These are phyloP conservation scores for Xylaria sp. DNA, from an alignment of 2,329 filamentous ascomycete genomes.

Conservation along the genomic window DNA sequence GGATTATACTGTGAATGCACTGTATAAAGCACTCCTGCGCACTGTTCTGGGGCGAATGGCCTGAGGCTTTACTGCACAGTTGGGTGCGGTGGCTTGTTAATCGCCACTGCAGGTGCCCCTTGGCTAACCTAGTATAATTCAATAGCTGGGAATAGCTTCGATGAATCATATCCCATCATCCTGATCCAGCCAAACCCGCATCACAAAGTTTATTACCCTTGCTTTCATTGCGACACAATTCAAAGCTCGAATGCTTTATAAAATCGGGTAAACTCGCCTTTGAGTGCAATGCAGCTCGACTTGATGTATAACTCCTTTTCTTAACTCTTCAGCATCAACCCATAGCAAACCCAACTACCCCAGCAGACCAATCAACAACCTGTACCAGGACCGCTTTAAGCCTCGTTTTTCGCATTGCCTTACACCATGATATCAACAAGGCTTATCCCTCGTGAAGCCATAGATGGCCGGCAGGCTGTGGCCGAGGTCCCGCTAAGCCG, in stretches of 20 bases:
- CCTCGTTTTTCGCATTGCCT: neutral
- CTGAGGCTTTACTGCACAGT: too few relatives aligned
- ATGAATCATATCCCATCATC: conserved; percentile 31
- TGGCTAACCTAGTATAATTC: neutral
- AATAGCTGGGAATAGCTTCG: conserved; percentile 20
- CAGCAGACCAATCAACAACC: neutral
- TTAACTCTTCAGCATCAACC: neutral
- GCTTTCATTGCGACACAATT: neutral
- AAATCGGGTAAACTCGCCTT: neutral
- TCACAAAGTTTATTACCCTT: neutral
- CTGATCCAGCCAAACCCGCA: conserved; percentile 16
- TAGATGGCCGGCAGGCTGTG: conserved; percentile 54
- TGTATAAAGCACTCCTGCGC: too few relatives aligned
- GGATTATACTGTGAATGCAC: neutral
- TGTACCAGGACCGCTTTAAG: conserved; percentile 2
- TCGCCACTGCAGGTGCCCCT: neutral
- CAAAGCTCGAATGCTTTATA: neutral
- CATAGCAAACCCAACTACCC: neutral
- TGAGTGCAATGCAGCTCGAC: neutral
- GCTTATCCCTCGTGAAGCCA: conserved; percentile 35
- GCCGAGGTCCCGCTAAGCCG: conserved; percentile 50
- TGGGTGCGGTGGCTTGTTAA: too few relatives aligned
- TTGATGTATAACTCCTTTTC: neutral
- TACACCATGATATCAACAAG: conserved; percentile 48
- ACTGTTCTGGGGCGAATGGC: too few relatives aligned